Conservation (phyloP, 2,329 filamentous ascomycete species). For the Xylariales sp. region DNA sequence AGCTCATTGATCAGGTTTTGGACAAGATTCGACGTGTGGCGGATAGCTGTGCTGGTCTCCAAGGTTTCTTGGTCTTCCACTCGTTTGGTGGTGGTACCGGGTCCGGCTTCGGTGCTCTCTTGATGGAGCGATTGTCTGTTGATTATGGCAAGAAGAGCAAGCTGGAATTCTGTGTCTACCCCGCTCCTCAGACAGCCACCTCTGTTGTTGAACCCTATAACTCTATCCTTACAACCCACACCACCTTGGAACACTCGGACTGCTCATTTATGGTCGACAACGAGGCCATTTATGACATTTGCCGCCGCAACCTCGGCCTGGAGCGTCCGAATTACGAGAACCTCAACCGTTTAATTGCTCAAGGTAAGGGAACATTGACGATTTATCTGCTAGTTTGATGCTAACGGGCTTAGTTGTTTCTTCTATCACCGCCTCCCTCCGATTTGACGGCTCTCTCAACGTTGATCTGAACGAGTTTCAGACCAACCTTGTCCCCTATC, state of each 20-base stretch:
- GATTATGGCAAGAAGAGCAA: slow-evolving; percentile 99
- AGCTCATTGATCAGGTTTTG: slow-evolving; percentile 96
- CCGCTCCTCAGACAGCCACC: slow-evolving; percentile 94
- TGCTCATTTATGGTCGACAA: slow-evolving; percentile 99
- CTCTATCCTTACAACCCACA: slow-evolving; percentile 98
- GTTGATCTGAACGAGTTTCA: slow-evolving; percentile 99
- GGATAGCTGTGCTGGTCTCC: slow-evolving; percentile 97
- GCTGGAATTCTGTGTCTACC: slow-evolving; percentile 99
- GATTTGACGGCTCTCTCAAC: slow-evolving; percentile 98
- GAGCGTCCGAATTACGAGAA: slow-evolving; percentile 99
- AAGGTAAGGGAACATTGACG: slow-evolving; percentile 67
- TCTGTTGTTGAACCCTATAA: slow-evolving; percentile 99
- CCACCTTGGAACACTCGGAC: slow-evolving; percentile 98
- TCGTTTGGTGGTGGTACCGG: slow-evolving; percentile 99
- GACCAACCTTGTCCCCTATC: slow-evolving; percentile 99
- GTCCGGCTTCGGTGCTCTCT: slow-evolving; percentile 96
- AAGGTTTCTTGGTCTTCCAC: slow-evolving; percentile 99
- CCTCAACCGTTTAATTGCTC: slow-evolving; percentile 97
- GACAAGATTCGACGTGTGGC: slow-evolving; percentile 98
- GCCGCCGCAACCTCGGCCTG: slow-evolving; percentile 95
- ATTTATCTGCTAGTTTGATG: slow-evolving; percentile 30
- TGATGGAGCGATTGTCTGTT: slow-evolving; percentile 98
- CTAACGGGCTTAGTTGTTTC: slow-evolving; percentile 78
- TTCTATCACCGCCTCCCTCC: slow-evolving; percentile 97
- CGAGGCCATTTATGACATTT: slow-evolving; percentile 99